These are phyloP conservation scores for Aspergillus candidus DNA, from an alignment of 2,329 filamentous ascomycete species.

Conservation along the genomic window DNA sequence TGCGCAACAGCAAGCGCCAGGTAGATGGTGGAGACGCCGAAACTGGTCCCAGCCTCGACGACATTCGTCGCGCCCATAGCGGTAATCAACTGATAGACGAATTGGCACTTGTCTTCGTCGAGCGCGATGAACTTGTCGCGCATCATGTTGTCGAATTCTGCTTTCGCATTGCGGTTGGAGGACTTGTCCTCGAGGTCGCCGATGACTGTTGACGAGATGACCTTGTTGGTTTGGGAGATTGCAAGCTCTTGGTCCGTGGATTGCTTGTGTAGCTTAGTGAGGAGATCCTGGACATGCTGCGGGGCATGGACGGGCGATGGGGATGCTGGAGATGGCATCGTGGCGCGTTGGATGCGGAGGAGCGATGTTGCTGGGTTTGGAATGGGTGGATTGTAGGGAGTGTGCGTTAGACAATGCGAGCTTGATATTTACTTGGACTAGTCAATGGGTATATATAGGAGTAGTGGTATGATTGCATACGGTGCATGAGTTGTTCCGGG, in stretches of 20 bases:
- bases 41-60: conserved; percentile 57
- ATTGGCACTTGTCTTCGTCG: conserved; percentile 52
- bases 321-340: not conserved
- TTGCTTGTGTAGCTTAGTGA: conserved; percentile 14
- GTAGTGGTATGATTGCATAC: no score
- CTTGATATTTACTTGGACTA: no score
- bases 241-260: conserved; percentile 19
- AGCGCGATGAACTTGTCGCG: conserved; percentile 55
- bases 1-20: conserved; percentile 52
- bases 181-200: conserved; percentile 9
- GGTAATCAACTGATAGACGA: conserved; percentile 51
- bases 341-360: no score
- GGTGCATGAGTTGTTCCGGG: no score
- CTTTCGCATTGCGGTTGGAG: not conserved
- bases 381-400: no score
- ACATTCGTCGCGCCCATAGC: conserved; percentile 46
- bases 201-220: conserved; percentile 16
- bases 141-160: conserved; percentile 20
- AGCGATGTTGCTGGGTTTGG: no score
- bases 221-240: conserved; percentile 15
- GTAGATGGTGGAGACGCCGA: conserved; percentile 58
- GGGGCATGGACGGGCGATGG: conserved; percentile 13
- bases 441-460: no score
- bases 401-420: no score
- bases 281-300: conserved; percentile 16